Percentiles rank a stretch among this genome's conserved stretches.
These are phyloP conservation scores for Candida wancherniae DNA, from an alignment of 805 yeast species.

Conservation along the genomic window DNA sequence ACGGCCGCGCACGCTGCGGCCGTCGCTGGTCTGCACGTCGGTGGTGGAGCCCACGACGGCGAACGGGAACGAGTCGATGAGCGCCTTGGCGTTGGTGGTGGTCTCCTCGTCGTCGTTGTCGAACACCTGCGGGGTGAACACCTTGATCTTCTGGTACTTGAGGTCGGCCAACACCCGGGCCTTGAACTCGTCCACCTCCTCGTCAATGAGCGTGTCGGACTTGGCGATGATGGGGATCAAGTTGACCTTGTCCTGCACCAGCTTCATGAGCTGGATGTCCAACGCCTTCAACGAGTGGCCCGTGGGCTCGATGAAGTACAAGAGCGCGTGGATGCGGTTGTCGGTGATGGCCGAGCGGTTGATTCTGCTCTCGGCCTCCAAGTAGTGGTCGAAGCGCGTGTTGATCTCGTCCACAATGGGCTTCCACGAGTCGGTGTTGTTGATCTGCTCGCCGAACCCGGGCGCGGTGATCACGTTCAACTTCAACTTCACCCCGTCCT, in stretches of 20 bases:
- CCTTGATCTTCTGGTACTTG: constrained; percentile 62
- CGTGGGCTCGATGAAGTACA: constrained; percentile 95
- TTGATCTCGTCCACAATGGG: constrained; percentile 90
- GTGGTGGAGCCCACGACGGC: constrained; percentile 90
- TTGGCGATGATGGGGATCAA: constrained; percentile 93
- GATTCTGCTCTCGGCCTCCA: constrained; percentile 84
- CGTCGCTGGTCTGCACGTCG: constrained; percentile 65
- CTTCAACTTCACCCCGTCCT: constrained; percentile 84
- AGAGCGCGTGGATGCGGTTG: constrained; percentile 85
- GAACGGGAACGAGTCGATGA: constrained; percentile 75
- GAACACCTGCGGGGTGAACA: constrained; percentile 70
- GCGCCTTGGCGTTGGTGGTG: constrained; percentile 54
- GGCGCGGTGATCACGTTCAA: constrained; percentile 85
- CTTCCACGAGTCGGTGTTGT: constrained; percentile 72
- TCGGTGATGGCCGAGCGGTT: constrained; percentile 70
- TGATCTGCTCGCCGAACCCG: constrained; percentile 89
- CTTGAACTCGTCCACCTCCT: constrained; percentile 75
- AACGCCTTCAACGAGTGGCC: constrained; percentile 88
- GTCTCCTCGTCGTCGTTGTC: constrained; percentile 87
- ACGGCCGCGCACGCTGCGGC: constrained; percentile 84
- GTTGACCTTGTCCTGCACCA: constrained; percentile 85
- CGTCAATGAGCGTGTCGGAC: constrained; percentile 87
- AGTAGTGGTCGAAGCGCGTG: constrained; percentile 76
- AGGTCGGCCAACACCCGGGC: constrained; percentile 74
- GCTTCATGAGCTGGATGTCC: constrained; percentile 84